These are phyloP conservation scores for Tricholoma bakamatsutake DNA, from an alignment of 768 basidiomycete genomes.

Conservation along the genomic window DNA sequence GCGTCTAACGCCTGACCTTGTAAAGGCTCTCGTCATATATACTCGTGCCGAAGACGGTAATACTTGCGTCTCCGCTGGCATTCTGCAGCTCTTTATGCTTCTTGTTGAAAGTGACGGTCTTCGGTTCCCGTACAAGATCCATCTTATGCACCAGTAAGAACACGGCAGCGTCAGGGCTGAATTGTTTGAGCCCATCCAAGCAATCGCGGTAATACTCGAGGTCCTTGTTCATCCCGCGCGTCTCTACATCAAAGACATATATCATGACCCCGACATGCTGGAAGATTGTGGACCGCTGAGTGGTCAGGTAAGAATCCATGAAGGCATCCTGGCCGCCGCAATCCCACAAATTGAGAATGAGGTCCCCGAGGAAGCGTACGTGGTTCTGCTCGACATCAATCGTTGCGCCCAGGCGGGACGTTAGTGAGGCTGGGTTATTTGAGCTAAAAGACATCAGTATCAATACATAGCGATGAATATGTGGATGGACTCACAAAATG, in stretches of 20 bases:
- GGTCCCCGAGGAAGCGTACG: constrained; percentile 93
- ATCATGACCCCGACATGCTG: constrained; percentile 96
- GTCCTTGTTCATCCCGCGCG: constrained; percentile 79
- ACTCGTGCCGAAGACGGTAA: constrained; percentile 86
- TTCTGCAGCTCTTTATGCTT: constrained; percentile 70
- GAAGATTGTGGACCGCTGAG: constrained; percentile 92
- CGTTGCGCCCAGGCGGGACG: constrained; percentile 88
- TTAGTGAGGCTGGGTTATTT: constrained; percentile 90
- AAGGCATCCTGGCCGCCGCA: constrained; percentile 98
- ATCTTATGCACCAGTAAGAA: constrained; percentile 97
- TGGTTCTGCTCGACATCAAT: constrained; percentile 98
- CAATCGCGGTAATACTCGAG: constrained; percentile 90
- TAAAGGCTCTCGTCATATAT: constrained; percentile 98
- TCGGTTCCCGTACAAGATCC: constrained; percentile 79
- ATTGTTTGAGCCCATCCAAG: constrained; percentile 72
- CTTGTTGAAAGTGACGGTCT: constrained; percentile 54
- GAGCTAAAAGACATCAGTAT: constrained; percentile 45
- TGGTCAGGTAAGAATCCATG: constrained; percentile 93
- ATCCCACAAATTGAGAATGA: constrained; percentile 97
- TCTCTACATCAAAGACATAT: constrained; percentile 96
- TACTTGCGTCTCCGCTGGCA: constrained; percentile 50
- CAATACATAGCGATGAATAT: not conserved
- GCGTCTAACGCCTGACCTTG: constrained; percentile 48
- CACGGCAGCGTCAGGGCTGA: constrained; percentile 76
- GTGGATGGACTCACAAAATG: constrained; percentile 73